These are phyloP conservation scores for Suillus discolor DNA, from an alignment of 768 basidiomycete genomes.

Conservation along the genomic window DNA sequence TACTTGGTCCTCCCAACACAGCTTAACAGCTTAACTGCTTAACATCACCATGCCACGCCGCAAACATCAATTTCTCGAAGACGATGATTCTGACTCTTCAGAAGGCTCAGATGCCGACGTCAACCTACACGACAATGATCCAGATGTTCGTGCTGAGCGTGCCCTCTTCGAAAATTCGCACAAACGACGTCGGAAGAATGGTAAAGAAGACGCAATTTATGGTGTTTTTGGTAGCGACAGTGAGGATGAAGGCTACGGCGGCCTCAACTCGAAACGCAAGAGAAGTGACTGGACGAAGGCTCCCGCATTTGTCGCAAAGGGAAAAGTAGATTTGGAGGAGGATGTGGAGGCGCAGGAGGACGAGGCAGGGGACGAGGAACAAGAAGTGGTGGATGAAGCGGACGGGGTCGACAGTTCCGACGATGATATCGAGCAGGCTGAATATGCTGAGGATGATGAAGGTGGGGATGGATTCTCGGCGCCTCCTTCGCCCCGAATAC, in stretches of 20 bases:
- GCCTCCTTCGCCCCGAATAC: slow-evolving; percentile 58
- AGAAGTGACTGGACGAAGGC: slow-evolving; percentile 74
- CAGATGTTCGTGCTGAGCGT: slow-evolving; percentile 71
- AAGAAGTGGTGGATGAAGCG: slow-evolving; percentile 25
- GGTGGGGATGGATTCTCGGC: slow-evolving; percentile 52
- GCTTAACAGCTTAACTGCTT: background rate
- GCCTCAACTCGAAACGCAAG: slow-evolving; percentile 35
- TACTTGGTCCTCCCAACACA: background rate
- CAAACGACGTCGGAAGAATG: slow-evolving; percentile 66
- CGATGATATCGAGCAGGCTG: slow-evolving; percentile 27
- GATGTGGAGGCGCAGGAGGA: slow-evolving; percentile 43
- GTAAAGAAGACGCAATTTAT: slow-evolving; percentile 74
- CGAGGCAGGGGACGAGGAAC: slow-evolving; percentile 38
- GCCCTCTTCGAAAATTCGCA: slow-evolving; percentile 80
- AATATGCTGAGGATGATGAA: slow-evolving; percentile 40
- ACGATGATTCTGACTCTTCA: slow-evolving; percentile 76
- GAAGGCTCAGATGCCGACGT: slow-evolving; percentile 55
- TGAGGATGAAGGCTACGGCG: slow-evolving; percentile 54
- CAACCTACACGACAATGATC: slow-evolving; percentile 51
- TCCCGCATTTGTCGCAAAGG: slow-evolving; percentile 71
- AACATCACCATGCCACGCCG: slow-evolving; percentile 62
- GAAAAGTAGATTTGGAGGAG: slow-evolving; percentile 43
- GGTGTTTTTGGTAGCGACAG: slow-evolving; percentile 76
- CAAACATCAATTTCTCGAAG: slow-evolving; percentile 70
- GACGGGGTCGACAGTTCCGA: slow-evolving; percentile 32